Evolutionary conservation across 2,329 filamentous ascomycete genomes (phyloP), one percentile per base, ranked within the genome.

Genomic region (Exophiala calicioides): DNA sequence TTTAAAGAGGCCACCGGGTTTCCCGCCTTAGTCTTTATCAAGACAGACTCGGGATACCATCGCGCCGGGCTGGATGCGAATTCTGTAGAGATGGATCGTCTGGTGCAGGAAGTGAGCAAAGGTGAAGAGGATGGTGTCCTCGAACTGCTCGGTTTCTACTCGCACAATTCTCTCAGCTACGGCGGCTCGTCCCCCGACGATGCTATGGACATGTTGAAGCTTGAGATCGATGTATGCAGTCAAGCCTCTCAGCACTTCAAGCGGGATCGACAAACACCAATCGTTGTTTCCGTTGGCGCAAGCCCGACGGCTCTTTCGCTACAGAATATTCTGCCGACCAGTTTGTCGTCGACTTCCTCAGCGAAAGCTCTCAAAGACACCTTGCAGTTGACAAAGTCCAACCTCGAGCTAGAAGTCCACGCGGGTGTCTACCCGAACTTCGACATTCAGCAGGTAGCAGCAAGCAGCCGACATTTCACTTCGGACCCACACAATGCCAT

Each of bases 371-470:
- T 57, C 10, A 51, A 45, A 29, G 48, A 50, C 3, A 45, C 45
- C 3, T 39, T 59, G 4, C 26, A 58, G 34, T 26, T 52, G 46
- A 40, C 58, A 54, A 49, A 51, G 9, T 65, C 67, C 3, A 69
- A 67, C 26, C 71, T 76, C 38, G 65, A 61, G 3, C 72, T 89
- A 19, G 86, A 90, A 62, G 71, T 89, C 2, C 87, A 90, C 62
- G 86, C 86, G 0, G 86, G 86, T 21, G 84, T 88, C 2, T 91
- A 90, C 62, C 81, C 86, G 0, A 73, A 82, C 3, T 76, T 91
- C 6, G 88, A 93, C 64, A 73, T 90, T 58, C 88, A 93, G 64
- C 88, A 93, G 64, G 72, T 91, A 2, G 82, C 86, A 1, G 88
- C 86, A 0, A 80, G 84, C 58, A 82, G 85, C 3, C 67, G 77